Percentiles rank a stretch among this genome's conserved stretches.
These are phyloP conservation scores for Chaetomiaceae sp. DNA, from an alignment of 2,329 filamentous ascomycete genomes.

Conservation along the genomic window DNA sequence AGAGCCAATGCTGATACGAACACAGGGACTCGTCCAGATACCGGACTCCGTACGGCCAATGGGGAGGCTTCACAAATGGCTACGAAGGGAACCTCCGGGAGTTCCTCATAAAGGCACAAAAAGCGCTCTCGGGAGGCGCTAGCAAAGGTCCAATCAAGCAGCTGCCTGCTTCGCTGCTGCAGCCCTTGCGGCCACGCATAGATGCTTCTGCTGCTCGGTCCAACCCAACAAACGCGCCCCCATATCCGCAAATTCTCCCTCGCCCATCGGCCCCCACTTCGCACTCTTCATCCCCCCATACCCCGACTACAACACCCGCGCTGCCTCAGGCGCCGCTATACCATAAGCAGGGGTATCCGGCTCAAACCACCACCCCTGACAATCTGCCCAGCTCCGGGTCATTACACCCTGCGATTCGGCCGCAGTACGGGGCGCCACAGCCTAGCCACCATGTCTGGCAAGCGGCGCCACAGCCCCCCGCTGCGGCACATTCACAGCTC, in stretches of 20 bases:
- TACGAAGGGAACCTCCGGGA: slow-evolving; percentile 51
- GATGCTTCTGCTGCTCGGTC: slow-evolving; percentile 10
- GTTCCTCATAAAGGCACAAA: slow-evolving; percentile 42
- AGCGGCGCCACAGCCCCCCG: slow-evolving; percentile 6
- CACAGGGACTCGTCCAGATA: slow-evolving; percentile 52
- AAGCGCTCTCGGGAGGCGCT: slow-evolving; percentile 33
- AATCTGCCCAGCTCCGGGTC: slow-evolving; percentile 19
- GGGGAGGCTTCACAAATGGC: slow-evolving; percentile 57
- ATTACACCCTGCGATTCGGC: slow-evolving; percentile 38
- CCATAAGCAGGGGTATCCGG: slow-evolving; percentile 10
- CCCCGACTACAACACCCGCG: not conserved
- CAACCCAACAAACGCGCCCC: slow-evolving; percentile 13
- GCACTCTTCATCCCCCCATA: slow-evolving; percentile 1
- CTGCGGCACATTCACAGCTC: slow-evolving; percentile 7
- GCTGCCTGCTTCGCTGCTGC: slow-evolving; percentile 16
- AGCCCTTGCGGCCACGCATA: slow-evolving; percentile 20
- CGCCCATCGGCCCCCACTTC: slow-evolving; percentile 5
- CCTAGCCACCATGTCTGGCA: slow-evolving; percentile 13
- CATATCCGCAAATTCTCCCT: slow-evolving; percentile 16
- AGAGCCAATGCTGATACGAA: slow-evolving; percentile 18
- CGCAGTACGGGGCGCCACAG: slow-evolving; percentile 26
- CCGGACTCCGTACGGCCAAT: slow-evolving; percentile 54
- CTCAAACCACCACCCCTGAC: not conserved
- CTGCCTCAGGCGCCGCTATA: slow-evolving; percentile 3
- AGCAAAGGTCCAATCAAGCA: slow-evolving; percentile 13